Evolutionary conservation across 345 rosid genomes (phyloP).

Genomic region (Hypericum androsaemum): DNA sequence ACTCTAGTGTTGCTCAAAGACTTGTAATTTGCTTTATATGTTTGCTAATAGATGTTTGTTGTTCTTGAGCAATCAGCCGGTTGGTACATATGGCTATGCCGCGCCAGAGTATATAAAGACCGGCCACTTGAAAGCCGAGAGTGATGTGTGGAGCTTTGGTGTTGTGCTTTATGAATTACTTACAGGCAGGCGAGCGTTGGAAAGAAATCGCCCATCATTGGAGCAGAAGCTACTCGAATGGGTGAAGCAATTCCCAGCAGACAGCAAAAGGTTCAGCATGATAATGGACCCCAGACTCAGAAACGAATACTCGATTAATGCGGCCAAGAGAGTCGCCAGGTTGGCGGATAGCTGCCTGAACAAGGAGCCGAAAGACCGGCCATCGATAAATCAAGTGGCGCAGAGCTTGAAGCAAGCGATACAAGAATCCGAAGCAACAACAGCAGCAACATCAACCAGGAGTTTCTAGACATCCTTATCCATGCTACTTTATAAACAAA

Average conservation of each 20-base stretch:
- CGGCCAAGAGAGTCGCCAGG: constrained; percentile 54
- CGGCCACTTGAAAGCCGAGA: constrained; percentile 61
- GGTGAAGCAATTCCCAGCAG: constrained; percentile 63
- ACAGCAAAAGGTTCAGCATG: constrained; percentile 43
- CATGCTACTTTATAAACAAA: too few relatives aligned
- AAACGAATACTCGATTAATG: constrained; percentile 35
- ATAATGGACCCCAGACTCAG: constrained; percentile 64
- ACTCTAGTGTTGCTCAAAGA: not conserved
- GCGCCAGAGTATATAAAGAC: constrained; percentile 87
- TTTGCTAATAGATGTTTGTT: not conserved
- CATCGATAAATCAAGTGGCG: too few relatives aligned
- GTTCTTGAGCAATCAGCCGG: constrained; percentile 35
- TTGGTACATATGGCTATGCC: constrained; percentile 85
- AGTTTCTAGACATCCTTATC: too few relatives aligned
- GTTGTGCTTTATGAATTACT: constrained; percentile 77
- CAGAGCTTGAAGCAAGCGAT: too few relatives aligned
- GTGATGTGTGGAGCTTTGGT: constrained; percentile 90
- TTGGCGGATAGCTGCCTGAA: constrained; percentile 60
- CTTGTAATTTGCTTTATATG: not conserved
- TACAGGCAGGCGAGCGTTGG: constrained; percentile 61
- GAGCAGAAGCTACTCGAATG: constrained; percentile 66
- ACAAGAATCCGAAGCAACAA: too few relatives aligned
- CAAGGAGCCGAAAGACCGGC: constrained; percentile 35
- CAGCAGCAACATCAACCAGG: too few relatives aligned
- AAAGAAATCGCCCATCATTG: constrained; percentile 49